A percentile compares a stretch with the other conserved stretches of the same genome.
Evolutionary conservation across 1,139 yeast genomes (phyloP).

Genomic region (Debaryomycetaceae sp.): DNA sequence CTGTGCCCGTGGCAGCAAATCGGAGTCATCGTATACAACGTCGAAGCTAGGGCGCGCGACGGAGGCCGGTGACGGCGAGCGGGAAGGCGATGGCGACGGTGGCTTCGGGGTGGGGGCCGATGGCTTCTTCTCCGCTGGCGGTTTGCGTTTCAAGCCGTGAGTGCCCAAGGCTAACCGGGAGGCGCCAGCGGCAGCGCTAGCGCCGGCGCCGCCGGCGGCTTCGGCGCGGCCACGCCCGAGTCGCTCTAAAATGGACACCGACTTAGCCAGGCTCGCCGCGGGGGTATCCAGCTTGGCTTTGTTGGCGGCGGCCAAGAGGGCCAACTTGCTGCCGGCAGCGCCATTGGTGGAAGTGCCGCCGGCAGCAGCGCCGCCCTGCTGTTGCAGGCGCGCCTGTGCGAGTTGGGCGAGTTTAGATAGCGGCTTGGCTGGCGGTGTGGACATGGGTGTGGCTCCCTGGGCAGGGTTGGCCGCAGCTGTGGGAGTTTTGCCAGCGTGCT

Average conservation of each 20-base stretch:
- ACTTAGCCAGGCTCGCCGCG: not conserved
- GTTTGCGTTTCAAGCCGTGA: too few relatives aligned
- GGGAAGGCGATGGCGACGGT: too few relatives aligned
- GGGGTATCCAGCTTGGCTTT: too few relatives aligned
- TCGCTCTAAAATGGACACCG: conserved; percentile 2
- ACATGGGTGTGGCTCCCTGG: too few relatives aligned
- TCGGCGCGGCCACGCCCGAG: not conserved
- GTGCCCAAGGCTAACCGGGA: too few relatives aligned
- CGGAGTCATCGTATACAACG: conserved; percentile 19
- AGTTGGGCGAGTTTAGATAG: conserved; percentile 19
- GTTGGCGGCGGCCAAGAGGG: conserved; percentile 49
- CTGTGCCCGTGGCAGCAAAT: conserved; percentile 11
- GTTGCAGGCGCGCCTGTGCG: conserved; percentile 15
- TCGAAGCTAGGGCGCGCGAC: conserved; percentile 9
- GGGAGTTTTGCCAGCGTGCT: not conserved
- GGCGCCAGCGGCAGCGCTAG: too few relatives aligned
- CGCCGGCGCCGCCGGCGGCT: too few relatives aligned
- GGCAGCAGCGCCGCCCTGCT: conserved; percentile 11
- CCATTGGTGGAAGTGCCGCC: conserved; percentile 5
- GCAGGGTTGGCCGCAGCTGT: too few relatives aligned
- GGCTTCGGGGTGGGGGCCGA: too few relatives aligned
- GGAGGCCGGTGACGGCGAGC: not conserved
- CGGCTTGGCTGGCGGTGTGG: conserved; percentile 7
- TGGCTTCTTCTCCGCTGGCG: too few relatives aligned
- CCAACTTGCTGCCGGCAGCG: too few relatives aligned